phyloP scores from a whole-genome alignment of 2,329 filamentous ascomycete species.

The Botrytis medusae region DNA sequence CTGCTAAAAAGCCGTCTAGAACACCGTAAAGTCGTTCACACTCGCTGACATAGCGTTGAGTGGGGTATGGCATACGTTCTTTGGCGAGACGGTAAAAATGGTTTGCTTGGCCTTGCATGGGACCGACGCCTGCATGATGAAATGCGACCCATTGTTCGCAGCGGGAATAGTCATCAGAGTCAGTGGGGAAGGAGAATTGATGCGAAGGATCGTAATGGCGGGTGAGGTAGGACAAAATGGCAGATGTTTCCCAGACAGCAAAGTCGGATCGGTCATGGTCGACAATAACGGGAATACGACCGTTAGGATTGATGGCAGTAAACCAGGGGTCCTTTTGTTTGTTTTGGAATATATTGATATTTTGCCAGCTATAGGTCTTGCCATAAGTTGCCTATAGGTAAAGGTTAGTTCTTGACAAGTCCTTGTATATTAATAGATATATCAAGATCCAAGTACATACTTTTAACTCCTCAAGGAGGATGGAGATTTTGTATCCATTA shows the following conservation, averaged over 20 bases:
- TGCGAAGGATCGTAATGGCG: constrained; percentile 68
- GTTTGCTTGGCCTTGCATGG: too few species aligned
- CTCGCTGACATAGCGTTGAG: too few species aligned
- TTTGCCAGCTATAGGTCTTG: constrained; percentile 57
- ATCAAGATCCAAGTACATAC: constrained; percentile 37
- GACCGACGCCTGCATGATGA: constrained; percentile 45
- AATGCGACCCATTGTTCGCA: constrained; percentile 64
- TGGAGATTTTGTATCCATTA: constrained; percentile 56
- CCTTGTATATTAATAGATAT: neutral
- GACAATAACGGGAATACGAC: constrained; percentile 63
- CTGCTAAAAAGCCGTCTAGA: constrained; percentile 62
- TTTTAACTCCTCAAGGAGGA: constrained; percentile 65
- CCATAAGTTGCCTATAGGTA: constrained; percentile 49
- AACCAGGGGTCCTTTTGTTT: constrained; percentile 69
- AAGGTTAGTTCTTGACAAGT: neutral
- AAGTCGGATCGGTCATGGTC: constrained; percentile 63
- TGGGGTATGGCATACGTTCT: too few species aligned
- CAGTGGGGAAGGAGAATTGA: constrained; percentile 60
- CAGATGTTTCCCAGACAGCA: constrained; percentile 70
- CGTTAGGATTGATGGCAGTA: constrained; percentile 61
- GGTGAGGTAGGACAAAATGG: constrained; percentile 73
- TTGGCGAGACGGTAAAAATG: too few species aligned
- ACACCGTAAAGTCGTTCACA: constrained; percentile 71
- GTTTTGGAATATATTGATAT: constrained; percentile 59
- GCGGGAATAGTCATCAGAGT: constrained; percentile 45